Evolutionary conservation across 176 grass and related monocot species (phyloP), one percentile per base, ranked within the genome.

Genomic region (Olyra latifolia): DNA sequence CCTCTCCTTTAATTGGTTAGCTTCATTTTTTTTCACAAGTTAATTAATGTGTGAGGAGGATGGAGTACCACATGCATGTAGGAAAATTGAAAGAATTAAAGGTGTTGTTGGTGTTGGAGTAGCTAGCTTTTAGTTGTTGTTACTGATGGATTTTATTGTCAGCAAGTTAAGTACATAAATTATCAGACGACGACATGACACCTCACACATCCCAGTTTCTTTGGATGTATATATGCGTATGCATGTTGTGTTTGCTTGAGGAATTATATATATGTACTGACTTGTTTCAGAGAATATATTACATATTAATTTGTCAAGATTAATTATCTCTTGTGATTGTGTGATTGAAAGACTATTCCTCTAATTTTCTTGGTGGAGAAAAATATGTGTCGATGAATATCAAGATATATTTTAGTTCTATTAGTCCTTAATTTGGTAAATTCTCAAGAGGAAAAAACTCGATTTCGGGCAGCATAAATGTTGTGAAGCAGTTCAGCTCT

Each of bases 21-120:
- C 82, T 89, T 84, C 72, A n/a, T 58, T 25, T 58, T 57, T 89
- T 84, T 80, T 84, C 70, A 29, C 62, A 29, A 76, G 82, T 79
- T 85, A 64, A 81, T 68, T 57, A 32, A 63, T 67, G 67, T 39
- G 38, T 66, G 66, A 84, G 81, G 87, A 84, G 70, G 76, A 88
- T 72, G 57, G 85, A 66, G 24, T 40, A 64, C 79, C 58, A 8
- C 27, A 14, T 53, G 35, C 8, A 81, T 80, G 19, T 75, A 66
- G 53, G 70, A 27, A 14, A n/a, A n/a, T n/a, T n/a, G n/a, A 14
- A 70, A 25, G 7, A n/a, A n/a, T n/a, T n/a, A 16, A 52, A 10
- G 23, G 27, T 73, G 69, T 45, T 60, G 53, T 10, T n/a, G n/a
- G n/a, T 82, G 46, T 8, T 72, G 74, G 13, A 39, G 61, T 75